These are phyloP conservation scores for Colletotrichum somersetense DNA, from an alignment of 2,329 filamentous ascomycete species.

Conservation along the genomic window DNA sequence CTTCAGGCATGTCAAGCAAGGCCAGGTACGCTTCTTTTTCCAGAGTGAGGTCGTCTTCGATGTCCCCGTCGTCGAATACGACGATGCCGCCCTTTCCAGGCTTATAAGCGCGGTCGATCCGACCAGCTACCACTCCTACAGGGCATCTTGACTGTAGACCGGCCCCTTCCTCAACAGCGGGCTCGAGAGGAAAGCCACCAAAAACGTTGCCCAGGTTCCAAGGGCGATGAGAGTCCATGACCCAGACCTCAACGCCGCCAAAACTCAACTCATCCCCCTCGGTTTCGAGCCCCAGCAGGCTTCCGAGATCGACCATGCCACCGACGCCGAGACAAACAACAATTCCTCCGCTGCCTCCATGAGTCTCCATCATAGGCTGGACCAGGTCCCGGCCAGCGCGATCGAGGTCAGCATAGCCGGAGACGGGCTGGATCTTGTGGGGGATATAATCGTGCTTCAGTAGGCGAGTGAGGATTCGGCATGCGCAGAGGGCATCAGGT, in stretches of 20 bases:
- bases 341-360: constrained; percentile 87
- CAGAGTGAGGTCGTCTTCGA: constrained; percentile 80
- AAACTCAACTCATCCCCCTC: constrained; percentile 76
- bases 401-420: constrained; percentile 90
- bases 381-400: constrained; percentile 84
- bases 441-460: constrained; percentile 97
- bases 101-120: constrained; percentile 78
- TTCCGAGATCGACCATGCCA: constrained; percentile 88
- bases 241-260: constrained; percentile 93
- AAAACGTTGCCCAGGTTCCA: constrained; percentile 98
- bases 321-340: constrained; percentile 95
- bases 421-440: constrained; percentile 95
- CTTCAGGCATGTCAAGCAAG: constrained; percentile 90
- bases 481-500: constrained; percentile 94
- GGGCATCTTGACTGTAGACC: constrained; percentile 66
- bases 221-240: constrained; percentile 89
- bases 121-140: constrained; percentile 78
- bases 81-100: constrained; percentile 89
- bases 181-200: constrained; percentile 74
- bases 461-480: constrained; percentile 91
- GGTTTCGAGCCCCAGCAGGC: constrained; percentile 79
- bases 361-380: constrained; percentile 84
- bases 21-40: constrained; percentile 88
- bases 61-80: constrained; percentile 96
- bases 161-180: constrained; percentile 61